These are phyloP conservation scores for Hibiscus syriacus DNA, from an alignment of 345 rosid species.

Conservation along the genomic window DNA sequence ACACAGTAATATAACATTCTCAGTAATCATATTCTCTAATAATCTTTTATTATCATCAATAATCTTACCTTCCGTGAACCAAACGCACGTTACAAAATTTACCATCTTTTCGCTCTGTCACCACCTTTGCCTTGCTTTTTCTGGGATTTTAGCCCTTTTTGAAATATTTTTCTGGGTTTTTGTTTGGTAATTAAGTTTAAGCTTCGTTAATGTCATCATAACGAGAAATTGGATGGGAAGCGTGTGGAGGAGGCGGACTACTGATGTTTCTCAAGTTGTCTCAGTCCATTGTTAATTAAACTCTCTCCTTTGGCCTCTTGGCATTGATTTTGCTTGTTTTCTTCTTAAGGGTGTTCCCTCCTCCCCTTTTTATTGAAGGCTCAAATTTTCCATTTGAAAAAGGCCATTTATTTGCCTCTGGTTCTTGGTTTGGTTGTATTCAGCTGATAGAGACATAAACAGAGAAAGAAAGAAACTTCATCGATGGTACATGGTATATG, in stretches of 20 bases:
- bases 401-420: background rate
- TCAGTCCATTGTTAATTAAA: conserved; percentile 32
- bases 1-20: too few species aligned
- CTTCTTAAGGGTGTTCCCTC: background rate
- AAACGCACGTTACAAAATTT: too few species aligned
- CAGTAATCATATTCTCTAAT: too few species aligned
- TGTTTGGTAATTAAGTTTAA: background rate
- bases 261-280: conserved; percentile 6
- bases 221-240: conserved; percentile 26
- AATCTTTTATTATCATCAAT: too few species aligned
- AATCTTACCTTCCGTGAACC: too few species aligned
- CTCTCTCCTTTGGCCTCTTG: conserved; percentile 17
- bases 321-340: conserved; percentile 14
- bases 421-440: conserved; percentile 1
- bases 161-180: background rate
- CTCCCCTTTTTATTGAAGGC: background rate
- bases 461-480: background rate
- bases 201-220: conserved; percentile 12
- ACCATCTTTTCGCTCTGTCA: background rate
- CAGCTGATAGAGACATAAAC: background rate
- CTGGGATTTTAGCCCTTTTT: conserved; percentile 4
- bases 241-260: conserved; percentile 19
- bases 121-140: conserved; percentile 10
- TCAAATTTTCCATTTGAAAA: background rate
- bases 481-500: background rate